Evolutionary conservation across 208 protist genomes (phyloP).

Genomic region (Wallacemonas sp.): DNA sequence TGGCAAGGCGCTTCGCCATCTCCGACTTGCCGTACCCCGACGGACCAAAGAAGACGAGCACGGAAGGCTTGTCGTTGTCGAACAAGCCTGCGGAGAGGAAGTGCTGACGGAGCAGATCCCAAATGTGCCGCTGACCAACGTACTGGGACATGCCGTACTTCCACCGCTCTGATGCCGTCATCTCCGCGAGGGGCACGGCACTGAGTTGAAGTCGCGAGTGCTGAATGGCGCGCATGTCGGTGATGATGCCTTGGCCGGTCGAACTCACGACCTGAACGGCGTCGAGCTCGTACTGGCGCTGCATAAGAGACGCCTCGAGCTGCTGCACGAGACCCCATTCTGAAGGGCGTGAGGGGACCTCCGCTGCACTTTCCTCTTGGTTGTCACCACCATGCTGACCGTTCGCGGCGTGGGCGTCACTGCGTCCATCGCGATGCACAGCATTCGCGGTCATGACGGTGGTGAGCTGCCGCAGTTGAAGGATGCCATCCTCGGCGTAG

Average conservation of each 20-base stretch:
- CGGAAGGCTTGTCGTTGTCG: constrained; percentile 74
- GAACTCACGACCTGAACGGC: constrained; percentile 23
- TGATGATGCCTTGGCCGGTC: constrained; percentile 17
- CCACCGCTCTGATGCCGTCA: constrained; percentile 45
- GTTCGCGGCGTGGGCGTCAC: background rate
- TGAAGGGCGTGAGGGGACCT: background rate
- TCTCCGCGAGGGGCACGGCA: background rate
- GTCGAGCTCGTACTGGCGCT: constrained; percentile 53
- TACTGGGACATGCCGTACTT: constrained; percentile 44
- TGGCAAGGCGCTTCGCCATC: constrained; percentile 66
- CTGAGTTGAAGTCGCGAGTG: constrained; percentile 7
- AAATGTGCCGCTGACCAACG: constrained; percentile 71
- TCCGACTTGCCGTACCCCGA: constrained; percentile 88
- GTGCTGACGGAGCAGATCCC: constrained; percentile 46
- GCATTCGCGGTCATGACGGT: constrained; percentile 7
- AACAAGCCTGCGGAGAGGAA: constrained; percentile 69
- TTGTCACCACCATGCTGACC: too few species aligned
- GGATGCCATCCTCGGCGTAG: constrained; percentile 32
- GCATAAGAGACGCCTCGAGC: constrained; percentile 43
- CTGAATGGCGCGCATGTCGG: constrained; percentile 18
- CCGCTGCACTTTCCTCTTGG: too few species aligned
- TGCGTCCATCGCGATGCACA: background rate
- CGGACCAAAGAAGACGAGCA: constrained; percentile 82
- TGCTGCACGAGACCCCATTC: constrained; percentile 30
- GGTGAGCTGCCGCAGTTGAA: constrained; percentile 33